Evolutionary conservation across 208 protist genomes (phyloP).

Genomic region (Borovskyia barvae): DNA sequence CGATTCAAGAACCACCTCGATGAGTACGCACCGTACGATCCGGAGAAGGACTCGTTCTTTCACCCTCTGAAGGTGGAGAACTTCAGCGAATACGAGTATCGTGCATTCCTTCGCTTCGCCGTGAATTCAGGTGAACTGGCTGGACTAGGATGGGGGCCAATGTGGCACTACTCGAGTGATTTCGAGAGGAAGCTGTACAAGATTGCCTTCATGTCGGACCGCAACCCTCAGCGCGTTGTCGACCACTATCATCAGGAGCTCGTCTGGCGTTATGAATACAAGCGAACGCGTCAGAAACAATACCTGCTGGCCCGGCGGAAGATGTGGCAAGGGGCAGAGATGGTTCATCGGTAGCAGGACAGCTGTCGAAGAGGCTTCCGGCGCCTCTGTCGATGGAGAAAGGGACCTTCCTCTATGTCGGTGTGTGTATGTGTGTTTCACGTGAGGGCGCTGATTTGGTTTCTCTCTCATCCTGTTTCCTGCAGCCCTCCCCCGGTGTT

Average conservation of each 20-base stretch:
- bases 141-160: slow-evolving; percentile 89
- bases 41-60: slow-evolving; percentile 89
- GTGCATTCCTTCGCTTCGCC: slow-evolving; percentile 81
- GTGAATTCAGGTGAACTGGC: slow-evolving; percentile 90
- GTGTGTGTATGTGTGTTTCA: too few relatives aligned
- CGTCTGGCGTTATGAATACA: slow-evolving; percentile 89
- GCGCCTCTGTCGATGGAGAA: too few relatives aligned
- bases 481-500: too few relatives aligned
- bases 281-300: slow-evolving; percentile 88
- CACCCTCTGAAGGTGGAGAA: slow-evolving; percentile 84
- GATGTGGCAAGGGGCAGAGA: slow-evolving; percentile 14
- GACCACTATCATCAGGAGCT: slow-evolving; percentile 93
- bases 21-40: slow-evolving; percentile 88
- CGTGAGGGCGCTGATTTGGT: too few relatives aligned
- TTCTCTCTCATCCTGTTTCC: too few relatives aligned
- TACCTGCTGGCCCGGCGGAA: slow-evolving; percentile 67
- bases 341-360: background rate
- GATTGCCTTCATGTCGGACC: slow-evolving; percentile 88
- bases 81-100: slow-evolving; percentile 91
- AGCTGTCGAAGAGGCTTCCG: too few relatives aligned
- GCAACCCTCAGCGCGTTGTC: slow-evolving; percentile 88
- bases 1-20: slow-evolving; percentile 75
- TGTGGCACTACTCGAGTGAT: slow-evolving; percentile 90
- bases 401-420: too few relatives aligned
- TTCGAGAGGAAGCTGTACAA: slow-evolving; percentile 94